Evolutionary conservation across 768 basidiomycete species (phyloP), one percentile per base, ranked within the genome.

Genomic region (Collybia nuda): DNA sequence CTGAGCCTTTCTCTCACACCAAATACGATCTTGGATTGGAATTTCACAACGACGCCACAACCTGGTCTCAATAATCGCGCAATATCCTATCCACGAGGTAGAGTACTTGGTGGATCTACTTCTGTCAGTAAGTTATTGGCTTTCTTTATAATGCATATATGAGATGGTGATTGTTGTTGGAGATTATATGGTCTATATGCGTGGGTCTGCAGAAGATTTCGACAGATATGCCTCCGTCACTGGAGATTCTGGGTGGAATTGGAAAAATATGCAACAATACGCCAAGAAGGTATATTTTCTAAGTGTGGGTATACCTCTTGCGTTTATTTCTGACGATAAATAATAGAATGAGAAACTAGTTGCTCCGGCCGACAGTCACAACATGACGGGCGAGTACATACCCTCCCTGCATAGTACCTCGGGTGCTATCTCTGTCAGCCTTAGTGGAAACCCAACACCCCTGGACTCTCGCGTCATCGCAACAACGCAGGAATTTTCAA

Each of bases 181-280:
- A 62, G 62, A 63, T 46, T 53, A 48, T 44, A 56, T 64, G 60
- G 45, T 49, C 12, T 64, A 58, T 44, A 53, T 55, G 21, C 62
- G 53, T 19, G 62, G 61, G 5, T 56, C 58, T 12, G 17, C 23
- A 9, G 62, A 62, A 14, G 62, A 63, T 40, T 62, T 21, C 39
- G 51, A 62, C 35, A 50, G 56, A 3, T 62, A 44, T 22, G 62
- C 61, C 5, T 17, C 17, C 1, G 22, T 60, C 14, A 52, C 54
- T 14, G 54, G 52, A 6, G 62, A 63, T 40, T 19, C 23, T 7
- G 62, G 62, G 12, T 63, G 62, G 62, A 58, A 55, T 22, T 64
- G 62, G 62, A 44, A 61, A 17, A 56, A 46, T 12, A 50, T 64
- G 32, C 37, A 50, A 19, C 40, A 48, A 19, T 63, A 63, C 40